Evolutionary conservation across 805 yeast genomes (phyloP), one percentile per base, ranked within the genome.

Genomic region (Saccharomyces eubayanus): DNA sequence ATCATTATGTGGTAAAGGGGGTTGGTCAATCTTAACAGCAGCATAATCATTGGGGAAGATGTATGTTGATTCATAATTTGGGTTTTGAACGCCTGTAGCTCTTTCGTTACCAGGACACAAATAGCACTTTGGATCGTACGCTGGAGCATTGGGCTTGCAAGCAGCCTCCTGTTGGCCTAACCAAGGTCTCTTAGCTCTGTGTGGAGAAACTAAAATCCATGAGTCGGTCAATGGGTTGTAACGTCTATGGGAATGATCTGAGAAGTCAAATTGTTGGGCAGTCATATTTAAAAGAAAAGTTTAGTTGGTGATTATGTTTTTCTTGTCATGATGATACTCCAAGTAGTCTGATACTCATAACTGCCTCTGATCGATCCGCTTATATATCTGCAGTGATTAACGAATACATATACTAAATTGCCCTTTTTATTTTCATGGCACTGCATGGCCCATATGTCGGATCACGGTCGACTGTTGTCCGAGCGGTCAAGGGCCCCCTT

Each of bases 101-200:
- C 92, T 76, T 11, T 70, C 67, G 65, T 85, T 85, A 3, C 88
- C 82, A 1, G 91, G 90, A 68, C 91, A 85, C 57, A 85, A 71
- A 67, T 80, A 85, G 70, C 92, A 85, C 57, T 77, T 77, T 21
- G 78, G 78, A 61, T 85, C 91, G 63, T 79, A 84, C 31, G 59
- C 71, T 4, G 87, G 85, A 57, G 76, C 72, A 29, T 66, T 60
- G 14, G 70, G 73, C 47, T 67, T 72, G 51, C 66, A 61, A 14
- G 75, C 66, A 36, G 72, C 73, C 64, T 85, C 91, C 58, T 81
- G 76, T 57, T 83, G 87, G 40, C 91, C 91, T 66, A 82, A 86
- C 91, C 91, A 85, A 21, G 92, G 91, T 59, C 92, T 75, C 67
- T 84, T 83, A 30, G 89, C 81, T 54, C 91, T 73, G 63, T 85